Evolutionary conservation across 495 filamentous ascomycete species (phyloP).

Genomic region (Astrocystis sublimbata): DNA sequence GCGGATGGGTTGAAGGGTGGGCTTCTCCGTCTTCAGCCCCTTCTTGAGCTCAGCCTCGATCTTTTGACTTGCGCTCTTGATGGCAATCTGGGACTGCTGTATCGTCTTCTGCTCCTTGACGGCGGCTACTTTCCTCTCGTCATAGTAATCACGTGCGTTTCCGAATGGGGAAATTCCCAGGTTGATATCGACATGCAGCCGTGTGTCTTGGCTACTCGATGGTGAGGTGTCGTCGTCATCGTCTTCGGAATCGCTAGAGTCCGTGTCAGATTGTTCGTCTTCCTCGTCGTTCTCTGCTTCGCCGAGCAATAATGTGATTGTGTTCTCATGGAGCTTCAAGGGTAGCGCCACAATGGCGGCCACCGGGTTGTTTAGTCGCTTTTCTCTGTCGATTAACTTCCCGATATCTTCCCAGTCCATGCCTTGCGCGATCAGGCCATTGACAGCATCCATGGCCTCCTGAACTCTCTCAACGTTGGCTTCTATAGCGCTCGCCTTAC

Average conservation of each 20-base stretch:
- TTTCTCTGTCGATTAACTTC: slow-evolving; percentile 82
- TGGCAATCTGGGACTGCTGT: slow-evolving; percentile 76
- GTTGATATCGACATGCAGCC: slow-evolving; percentile 78
- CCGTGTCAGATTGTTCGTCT: slow-evolving; percentile 62
- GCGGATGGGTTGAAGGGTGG: slow-evolving; percentile 77
- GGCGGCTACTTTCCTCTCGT: slow-evolving; percentile 78
- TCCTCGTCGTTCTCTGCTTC: slow-evolving; percentile 59
- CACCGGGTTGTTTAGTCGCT: slow-evolving; percentile 76
- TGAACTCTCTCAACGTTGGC: slow-evolving; percentile 86
- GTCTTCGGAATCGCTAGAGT: slow-evolving; percentile 61
- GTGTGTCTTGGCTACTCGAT: slow-evolving; percentile 40
- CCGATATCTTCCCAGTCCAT: slow-evolving; percentile 97
- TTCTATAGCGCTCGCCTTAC: slow-evolving; percentile 86
- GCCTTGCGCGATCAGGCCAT: slow-evolving; percentile 82
- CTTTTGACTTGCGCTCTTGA: slow-evolving; percentile 89
- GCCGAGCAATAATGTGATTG: slow-evolving; percentile 74
- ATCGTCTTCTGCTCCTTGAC: slow-evolving; percentile 84
- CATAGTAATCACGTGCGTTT: slow-evolving; percentile 90
- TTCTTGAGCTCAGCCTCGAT: slow-evolving; percentile 81
- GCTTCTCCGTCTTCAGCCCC: slow-evolving; percentile 88
- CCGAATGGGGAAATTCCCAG: slow-evolving; percentile 78
- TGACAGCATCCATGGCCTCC: slow-evolving; percentile 88
- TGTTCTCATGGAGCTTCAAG: slow-evolving; percentile 85
- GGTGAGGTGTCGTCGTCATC: slow-evolving; percentile 46
- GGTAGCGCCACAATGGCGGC: slow-evolving; percentile 86